phyloP scores from a whole-genome alignment of 768 basidiomycete genomes.

The Galerina sulciceps region DNA sequence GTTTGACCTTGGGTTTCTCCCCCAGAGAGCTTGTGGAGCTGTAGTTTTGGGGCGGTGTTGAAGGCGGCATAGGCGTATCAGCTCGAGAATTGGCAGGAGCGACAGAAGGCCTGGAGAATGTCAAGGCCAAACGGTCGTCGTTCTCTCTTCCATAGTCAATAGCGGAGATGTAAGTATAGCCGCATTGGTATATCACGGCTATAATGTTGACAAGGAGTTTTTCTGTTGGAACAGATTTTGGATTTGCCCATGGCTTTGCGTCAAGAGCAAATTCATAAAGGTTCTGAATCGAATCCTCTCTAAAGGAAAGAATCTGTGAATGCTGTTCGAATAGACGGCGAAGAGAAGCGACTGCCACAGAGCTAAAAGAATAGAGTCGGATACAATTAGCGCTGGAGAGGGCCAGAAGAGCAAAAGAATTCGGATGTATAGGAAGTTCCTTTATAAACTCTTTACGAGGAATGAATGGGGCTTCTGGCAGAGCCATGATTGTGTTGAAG shows the following conservation, averaged over 20 bases:
- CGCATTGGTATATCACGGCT: slow-evolving; percentile 61
- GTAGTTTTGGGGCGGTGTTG: slow-evolving; percentile 27
- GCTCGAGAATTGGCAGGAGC: slow-evolving; percentile 30
- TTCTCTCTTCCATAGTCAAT: slow-evolving; percentile 79
- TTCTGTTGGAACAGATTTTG: slow-evolving; percentile 69
- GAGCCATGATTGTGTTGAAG: slow-evolving; percentile 2
- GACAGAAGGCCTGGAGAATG: slow-evolving; percentile 60
- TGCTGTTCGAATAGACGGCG: slow-evolving; percentile 59
- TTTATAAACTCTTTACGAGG: slow-evolving; percentile 78
- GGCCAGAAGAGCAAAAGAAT: slow-evolving; percentile 72
- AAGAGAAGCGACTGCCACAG: slow-evolving; percentile 52
- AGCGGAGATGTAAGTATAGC: slow-evolving; percentile 66
- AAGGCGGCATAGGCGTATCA: slow-evolving; percentile 37
- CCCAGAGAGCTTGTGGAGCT: slow-evolving; percentile 18
- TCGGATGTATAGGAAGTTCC: slow-evolving; percentile 51
- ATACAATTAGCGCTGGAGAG: slow-evolving; percentile 66
- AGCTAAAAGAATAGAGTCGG: slow-evolving; percentile 72
- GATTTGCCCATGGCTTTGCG: slow-evolving; percentile 73
- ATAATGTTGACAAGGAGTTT: slow-evolving; percentile 72
- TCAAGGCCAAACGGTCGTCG: slow-evolving; percentile 73
- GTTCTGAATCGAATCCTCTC: slow-evolving; percentile 61
- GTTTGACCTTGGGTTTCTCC: slow-evolving; percentile 38
- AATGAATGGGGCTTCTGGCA: slow-evolving; percentile 54
- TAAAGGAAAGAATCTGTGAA: slow-evolving; percentile 44
- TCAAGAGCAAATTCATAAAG: slow-evolving; percentile 70